phyloP scores from a whole-genome alignment of 768 basidiomycete genomes.

The Rhizopogon vinicolor region DNA sequence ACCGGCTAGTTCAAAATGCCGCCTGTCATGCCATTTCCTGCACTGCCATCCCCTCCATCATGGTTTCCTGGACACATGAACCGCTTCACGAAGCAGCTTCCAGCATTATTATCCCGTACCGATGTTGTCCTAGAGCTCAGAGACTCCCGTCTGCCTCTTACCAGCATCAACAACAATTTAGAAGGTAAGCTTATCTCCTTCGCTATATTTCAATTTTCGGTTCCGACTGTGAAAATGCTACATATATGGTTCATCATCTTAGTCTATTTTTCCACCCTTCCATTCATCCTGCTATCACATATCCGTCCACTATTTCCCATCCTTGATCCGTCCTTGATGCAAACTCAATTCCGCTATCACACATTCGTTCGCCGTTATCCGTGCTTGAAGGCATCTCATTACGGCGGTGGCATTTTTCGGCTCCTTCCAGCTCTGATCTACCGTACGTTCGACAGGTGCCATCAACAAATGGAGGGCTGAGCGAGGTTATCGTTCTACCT shows the following conservation, averaged over 20 bases:
- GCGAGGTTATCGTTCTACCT: constrained; percentile 52
- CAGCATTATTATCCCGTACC: constrained; percentile 71
- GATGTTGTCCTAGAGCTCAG: constrained; percentile 93
- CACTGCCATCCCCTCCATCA: constrained; percentile 72
- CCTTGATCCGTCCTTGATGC: constrained; percentile 8
- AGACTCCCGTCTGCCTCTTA: constrained; percentile 89
- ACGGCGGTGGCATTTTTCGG: constrained; percentile 8
- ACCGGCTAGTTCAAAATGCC: constrained; percentile 20
- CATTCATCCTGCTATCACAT: neutral
- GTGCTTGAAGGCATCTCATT: constrained; percentile 8
- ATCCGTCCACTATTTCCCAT: neutral
- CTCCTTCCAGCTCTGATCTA: constrained; percentile 12
- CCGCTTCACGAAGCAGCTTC: constrained; percentile 74
- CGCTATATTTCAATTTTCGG: constrained; percentile 12
- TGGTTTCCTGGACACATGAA: constrained; percentile 98
- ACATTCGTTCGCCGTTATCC: neutral
- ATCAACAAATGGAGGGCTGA: constrained; percentile 66
- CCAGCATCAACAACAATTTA: constrained; percentile 87
- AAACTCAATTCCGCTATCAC: neutral
- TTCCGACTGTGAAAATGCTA: constrained; percentile 14
- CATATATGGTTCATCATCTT: constrained; percentile 1
- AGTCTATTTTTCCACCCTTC: neutral
- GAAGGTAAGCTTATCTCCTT: constrained; percentile 56
- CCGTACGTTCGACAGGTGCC: constrained; percentile 39
- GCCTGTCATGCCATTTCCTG: constrained; percentile 34